Evolutionary conservation across 371 early-diverging fungal genomes (phyloP).

Genomic region (Rhizopus arrhizus): DNA sequence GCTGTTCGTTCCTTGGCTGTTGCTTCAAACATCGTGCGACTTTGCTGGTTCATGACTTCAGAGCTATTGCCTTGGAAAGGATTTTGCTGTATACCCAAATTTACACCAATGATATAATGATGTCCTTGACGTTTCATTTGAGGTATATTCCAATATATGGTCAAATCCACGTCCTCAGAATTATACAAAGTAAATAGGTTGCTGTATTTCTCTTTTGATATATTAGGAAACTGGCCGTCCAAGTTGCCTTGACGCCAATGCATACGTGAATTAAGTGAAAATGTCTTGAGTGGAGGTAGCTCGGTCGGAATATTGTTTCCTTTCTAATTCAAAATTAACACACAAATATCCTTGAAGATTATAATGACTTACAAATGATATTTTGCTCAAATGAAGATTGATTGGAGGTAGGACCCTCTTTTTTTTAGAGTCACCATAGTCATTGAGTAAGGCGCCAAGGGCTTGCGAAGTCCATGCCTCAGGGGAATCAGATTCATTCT

Average conservation of each 20-base stretch:
- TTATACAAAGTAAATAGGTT: slow-evolving; percentile 75
- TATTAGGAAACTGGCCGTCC: slow-evolving; percentile 62
- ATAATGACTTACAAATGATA: slow-evolving; percentile 50
- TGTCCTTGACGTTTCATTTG: slow-evolving; percentile 68
- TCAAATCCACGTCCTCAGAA: slow-evolving; percentile 84
- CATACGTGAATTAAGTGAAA: slow-evolving; percentile 71
- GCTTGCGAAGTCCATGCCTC: slow-evolving; percentile 57
- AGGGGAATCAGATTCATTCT: slow-evolving; percentile 33
- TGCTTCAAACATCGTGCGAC: slow-evolving; percentile 66
- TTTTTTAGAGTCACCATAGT: slow-evolving; percentile 20
- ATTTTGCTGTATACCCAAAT: slow-evolving; percentile 77
- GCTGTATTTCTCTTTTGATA: slow-evolving; percentile 52
- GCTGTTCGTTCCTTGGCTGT: slow-evolving; percentile 70
- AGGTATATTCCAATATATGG: slow-evolving; percentile 82
- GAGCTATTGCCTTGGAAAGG: slow-evolving; percentile 53
- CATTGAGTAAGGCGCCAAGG: slow-evolving; percentile 45
- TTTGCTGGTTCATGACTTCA: slow-evolving; percentile 1
- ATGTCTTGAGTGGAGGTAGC: slow-evolving; percentile 60
- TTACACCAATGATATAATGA: slow-evolving; percentile 89
- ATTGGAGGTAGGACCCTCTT: slow-evolving; percentile 38
- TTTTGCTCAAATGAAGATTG: slow-evolving; percentile 38
- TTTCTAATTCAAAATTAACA: slow-evolving; percentile 33
- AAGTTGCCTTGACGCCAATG: slow-evolving; percentile 71
- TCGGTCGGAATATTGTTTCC: slow-evolving; percentile 49
- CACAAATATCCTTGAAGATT: no score